Evolutionary conservation across 2,329 filamentous ascomycete species (phyloP), one percentile per base, ranked within the genome.

Genomic region (Microsporum ferrugineum): DNA sequence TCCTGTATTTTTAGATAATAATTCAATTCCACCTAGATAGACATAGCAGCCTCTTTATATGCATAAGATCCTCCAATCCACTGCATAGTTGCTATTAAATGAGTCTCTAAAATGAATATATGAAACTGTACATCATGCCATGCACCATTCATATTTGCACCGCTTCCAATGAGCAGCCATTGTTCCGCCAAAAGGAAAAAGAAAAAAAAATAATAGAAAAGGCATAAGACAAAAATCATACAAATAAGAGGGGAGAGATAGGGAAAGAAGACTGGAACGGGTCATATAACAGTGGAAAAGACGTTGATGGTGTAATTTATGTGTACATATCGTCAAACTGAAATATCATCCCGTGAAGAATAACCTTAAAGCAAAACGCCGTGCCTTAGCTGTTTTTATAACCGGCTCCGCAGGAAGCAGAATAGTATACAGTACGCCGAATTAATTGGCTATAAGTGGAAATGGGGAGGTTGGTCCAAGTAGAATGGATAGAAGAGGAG

Each of bases 201-300:
- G 33, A 29, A 6, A 23, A 43, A 43, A 47, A 17, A 53, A 34
- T 27, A 6, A 10, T 36, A 36, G 10, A 5, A 53, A 53, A 34
- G 29, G 12, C 49, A 29, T 53, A 27, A 53, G 27, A 31, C 31
- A 31, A 61, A 66, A 23, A 58, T 70, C 71, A 68, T 71, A 68
- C 73, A 73, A 69, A 72, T 62, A 66, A 38, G 64, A 71, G 72
- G 70, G 67, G 69, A 71, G 55, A 71, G 71, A 73, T 66, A 65
- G 64, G 64, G 66, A 62, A 64, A 63, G 62, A 61, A 63, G 60
- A 64, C 33, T 10, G 12, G 12, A 23, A 38, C 23, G 31, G 38
- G 23, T 29, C 12, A 57, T 12, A 27, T 57, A 41, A 27, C 17
- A 38, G 27, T 39, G 17, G 55, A 39, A 57, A 29, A 39, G 36